Base-by-base conservation (phyloP, 768 basidiomycete genomes). In the Tulasnella sp. region DNA sequence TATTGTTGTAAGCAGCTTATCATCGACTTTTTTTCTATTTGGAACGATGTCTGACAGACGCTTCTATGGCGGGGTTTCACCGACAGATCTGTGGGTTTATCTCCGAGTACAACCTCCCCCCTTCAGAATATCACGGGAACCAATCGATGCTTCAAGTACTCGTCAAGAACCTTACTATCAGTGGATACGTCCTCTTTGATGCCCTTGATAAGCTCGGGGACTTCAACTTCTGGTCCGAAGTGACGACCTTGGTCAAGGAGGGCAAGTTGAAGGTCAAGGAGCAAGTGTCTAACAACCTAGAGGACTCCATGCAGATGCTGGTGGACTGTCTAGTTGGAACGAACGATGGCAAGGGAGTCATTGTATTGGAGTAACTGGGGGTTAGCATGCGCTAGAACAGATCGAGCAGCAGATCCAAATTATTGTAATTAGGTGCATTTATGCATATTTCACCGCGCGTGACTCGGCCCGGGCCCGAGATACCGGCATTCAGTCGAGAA, bases 211-310 rank as follows among this genome's bases (percentile, higher is more conserved):
- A 81, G 34, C 75, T 79, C 14, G 75, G 64, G n/a, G 78, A 69
- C 31, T 83, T 46, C 18, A 75, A 58, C 34, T 83, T 84, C 50
- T 72, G 83, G 44, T 37, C 48, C 2, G 76, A 37, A 18, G 48
- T 84, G 28, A 83, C 82, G 37, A 83, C 81, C 48, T 77, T 83
- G 76, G 81, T 83, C 82, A 83, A 82, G 73, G 24, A 31, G 44
- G 84, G 83, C 44, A 82, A 84, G 77, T 22, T 60, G 58, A 60
- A 60, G 28, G 58, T 60, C n/a, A 60, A 60, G 58, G 58, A 60
- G 24, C n/a, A 60, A 31, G 28, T 60, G 22, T 60, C 58, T 5
- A 60, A n/a, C n/a, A 60, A 60, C 58, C 22, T 60, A 24, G 58
- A 60, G 28, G 58, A 31, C 58, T 60, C 58, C 11, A 60, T 60